phyloP scores from a whole-genome alignment of 2,329 filamentous ascomycete genomes.

The Cercospora beticola region DNA sequence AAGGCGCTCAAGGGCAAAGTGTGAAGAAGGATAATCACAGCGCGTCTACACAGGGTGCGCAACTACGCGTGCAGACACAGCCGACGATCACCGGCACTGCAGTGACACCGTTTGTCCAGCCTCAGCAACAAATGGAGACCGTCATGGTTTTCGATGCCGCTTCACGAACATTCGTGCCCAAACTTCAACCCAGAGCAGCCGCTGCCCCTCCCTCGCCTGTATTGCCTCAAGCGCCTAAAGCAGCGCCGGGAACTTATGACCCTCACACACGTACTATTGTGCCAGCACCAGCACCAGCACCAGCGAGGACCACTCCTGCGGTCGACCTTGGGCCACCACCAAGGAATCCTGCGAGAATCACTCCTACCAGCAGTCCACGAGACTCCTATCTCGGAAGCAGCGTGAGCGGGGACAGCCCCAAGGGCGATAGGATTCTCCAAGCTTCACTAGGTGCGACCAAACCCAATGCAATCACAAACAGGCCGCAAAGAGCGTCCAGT shows the following conservation, averaged over 20 bases:
- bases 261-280: slow-evolving; percentile 36
- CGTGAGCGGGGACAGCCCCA: slow-evolving; percentile 8
- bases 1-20: slow-evolving; percentile 24
- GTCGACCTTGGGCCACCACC: slow-evolving; percentile 33
- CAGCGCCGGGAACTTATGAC: slow-evolving; percentile 32
- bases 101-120: slow-evolving; percentile 6
- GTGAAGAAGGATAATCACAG: slow-evolving; percentile 19
- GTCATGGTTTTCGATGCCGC: slow-evolving; percentile 37
- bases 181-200: slow-evolving; percentile 24
- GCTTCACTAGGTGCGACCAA: slow-evolving; percentile 30
- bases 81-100: slow-evolving; percentile 14
- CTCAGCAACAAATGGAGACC: slow-evolving; percentile 27
- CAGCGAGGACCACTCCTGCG: slow-evolving; percentile 20
- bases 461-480: slow-evolving; percentile 24
- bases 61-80: slow-evolving; percentile 13
- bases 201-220: slow-evolving; percentile 21
- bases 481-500: slow-evolving; percentile 32
- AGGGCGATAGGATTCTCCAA: slow-evolving; percentile 15
- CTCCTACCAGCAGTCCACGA: slow-evolving; percentile 31
- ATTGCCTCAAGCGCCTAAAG: slow-evolving; percentile 15
- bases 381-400: slow-evolving; percentile 19
- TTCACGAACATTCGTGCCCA: slow-evolving; percentile 33
- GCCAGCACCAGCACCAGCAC: slow-evolving; percentile 18
- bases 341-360: slow-evolving; percentile 34
- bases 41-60: slow-evolving; percentile 18